Conservation (phyloP, 768 basidiomycete genomes). For the Dentipellis fragilis region DNA sequence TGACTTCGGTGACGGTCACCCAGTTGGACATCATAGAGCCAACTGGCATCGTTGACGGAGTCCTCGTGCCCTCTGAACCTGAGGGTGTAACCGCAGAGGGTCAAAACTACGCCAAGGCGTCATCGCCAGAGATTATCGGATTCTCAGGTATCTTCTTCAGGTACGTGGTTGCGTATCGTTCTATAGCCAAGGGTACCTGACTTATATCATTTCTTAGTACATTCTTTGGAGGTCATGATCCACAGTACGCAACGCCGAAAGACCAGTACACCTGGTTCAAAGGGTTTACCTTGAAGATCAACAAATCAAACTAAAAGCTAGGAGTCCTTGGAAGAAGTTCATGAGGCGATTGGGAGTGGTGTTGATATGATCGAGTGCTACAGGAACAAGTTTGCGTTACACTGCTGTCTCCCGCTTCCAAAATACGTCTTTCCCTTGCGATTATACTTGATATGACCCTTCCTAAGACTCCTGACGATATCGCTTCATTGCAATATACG, state of each 20-base stretch:
- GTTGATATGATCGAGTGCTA: too few species aligned
- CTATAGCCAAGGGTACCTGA: background rate
- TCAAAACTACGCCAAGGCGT: background rate
- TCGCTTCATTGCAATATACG: too few species aligned
- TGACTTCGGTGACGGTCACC: background rate
- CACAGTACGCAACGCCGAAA: slow-evolving; percentile 55
- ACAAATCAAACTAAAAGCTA: slow-evolving; percentile 1
- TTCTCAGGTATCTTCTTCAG: slow-evolving; percentile 65
- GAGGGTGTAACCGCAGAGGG: too few species aligned
- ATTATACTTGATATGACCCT: too few species aligned
- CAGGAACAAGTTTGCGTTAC: too few species aligned
- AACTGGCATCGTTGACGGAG: background rate
- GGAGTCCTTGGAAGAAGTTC: too few species aligned
- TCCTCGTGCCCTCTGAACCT: background rate
- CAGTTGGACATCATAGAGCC: background rate
- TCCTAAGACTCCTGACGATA: too few species aligned
- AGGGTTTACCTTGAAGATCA: slow-evolving; percentile 41
- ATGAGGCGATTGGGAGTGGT: too few species aligned
- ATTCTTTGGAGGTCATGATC: slow-evolving; percentile 71
- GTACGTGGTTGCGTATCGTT: slow-evolving; percentile 23
- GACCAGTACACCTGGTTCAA: slow-evolving; percentile 76
- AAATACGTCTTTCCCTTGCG: too few species aligned
- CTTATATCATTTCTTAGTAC: slow-evolving; percentile 32
- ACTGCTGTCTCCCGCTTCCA: too few species aligned
- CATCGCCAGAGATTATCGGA: slow-evolving; percentile 18